Base-by-base conservation (phyloP, 2,329 filamentous ascomycete genomes). In the Blastomyces parvus region DNA sequence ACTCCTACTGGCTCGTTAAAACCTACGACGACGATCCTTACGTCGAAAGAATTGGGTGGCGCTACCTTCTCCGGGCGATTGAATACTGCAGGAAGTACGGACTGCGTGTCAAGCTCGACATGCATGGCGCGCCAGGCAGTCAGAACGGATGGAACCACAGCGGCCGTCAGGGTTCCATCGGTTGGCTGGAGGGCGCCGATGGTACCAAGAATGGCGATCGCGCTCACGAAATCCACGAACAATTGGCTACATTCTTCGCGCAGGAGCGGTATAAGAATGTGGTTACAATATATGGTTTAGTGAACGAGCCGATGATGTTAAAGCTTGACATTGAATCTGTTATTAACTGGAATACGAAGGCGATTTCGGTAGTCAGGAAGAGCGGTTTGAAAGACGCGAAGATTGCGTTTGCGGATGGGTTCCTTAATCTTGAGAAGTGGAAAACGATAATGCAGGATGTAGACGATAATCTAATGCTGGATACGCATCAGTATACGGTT, bases 71-170 rank as follows among this genome's bases (percentile, higher is more conserved):
- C 11, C 87, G 94, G 19, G 90, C 83, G 11, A 96, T 99, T 68
- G 94, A 99, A 74, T 99, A 90, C 83, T 90, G 89, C 55, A 88
- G 94, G 33, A 92, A 95, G 72, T 89, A 97, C 74, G 94, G 94
- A 0, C 80, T 99, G 4, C 88, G 94, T 1, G 86, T 99, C 50
- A 97, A 97, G 66, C 84, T 99, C 3, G 94, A 99, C 74, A 79
- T 97, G 4, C 94, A 99, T 77, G 91, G 84, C n/a, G 81, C 94
- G 0, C 93, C 93, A 0, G 94, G 94, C 0, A 93, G 89, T 65
- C 94, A 97, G 72, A 99, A 99, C 71, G 94, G 94, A 1, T 97
- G 93, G 93, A 97, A 97, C 70, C 94, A 99, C 75, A 95, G 90
- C 69, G 94, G 94, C 0, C 85, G 86, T 11, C 87, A 89, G 73